Conservation (phyloP, 345 rosid species). For the Euphorbia tirucalli region DNA sequence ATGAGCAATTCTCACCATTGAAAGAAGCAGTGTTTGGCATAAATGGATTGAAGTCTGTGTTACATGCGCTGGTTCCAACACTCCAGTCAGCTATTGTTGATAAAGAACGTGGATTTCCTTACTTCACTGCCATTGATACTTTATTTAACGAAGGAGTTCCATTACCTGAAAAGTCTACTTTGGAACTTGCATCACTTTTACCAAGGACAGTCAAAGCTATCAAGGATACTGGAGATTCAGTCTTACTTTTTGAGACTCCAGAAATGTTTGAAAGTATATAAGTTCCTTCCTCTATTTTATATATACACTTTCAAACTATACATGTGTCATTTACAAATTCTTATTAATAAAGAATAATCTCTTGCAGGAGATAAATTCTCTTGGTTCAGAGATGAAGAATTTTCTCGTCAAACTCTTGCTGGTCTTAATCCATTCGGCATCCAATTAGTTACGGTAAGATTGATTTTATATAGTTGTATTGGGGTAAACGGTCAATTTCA, state of each 20-base stretch:
- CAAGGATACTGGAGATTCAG: not conserved
- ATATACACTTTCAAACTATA: too few relatives aligned
- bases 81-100: conserved; percentile 7
- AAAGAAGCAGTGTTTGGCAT: conserved; percentile 22
- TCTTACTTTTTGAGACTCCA: conserved; percentile 17
- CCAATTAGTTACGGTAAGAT: conserved; percentile 50
- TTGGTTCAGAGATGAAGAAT: conserved; percentile 56
- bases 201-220: conserved; percentile 11
- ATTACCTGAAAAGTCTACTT: conserved; percentile 4
- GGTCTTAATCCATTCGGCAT: conserved; percentile 68
- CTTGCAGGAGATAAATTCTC: conserved; percentile 21
- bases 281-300: too few relatives aligned
- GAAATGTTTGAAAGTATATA: conserved; percentile 14
- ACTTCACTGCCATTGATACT: conserved; percentile 16
- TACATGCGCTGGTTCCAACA: conserved; percentile 15
- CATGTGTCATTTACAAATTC: too few relatives aligned
- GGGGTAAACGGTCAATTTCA: too few relatives aligned
- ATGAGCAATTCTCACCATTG: conserved; percentile 28
- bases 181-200: not conserved
- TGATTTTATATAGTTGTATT: too few relatives aligned
- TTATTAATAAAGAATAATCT: not conserved
- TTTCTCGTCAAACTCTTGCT: conserved; percentile 70
- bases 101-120: conserved; percentile 7
- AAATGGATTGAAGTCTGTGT: conserved; percentile 10
- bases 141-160: conserved; percentile 11